These are phyloP conservation scores for Linaria vulgaris DNA, from an alignment of 257 asterid genomes.

Conservation along the genomic window DNA sequence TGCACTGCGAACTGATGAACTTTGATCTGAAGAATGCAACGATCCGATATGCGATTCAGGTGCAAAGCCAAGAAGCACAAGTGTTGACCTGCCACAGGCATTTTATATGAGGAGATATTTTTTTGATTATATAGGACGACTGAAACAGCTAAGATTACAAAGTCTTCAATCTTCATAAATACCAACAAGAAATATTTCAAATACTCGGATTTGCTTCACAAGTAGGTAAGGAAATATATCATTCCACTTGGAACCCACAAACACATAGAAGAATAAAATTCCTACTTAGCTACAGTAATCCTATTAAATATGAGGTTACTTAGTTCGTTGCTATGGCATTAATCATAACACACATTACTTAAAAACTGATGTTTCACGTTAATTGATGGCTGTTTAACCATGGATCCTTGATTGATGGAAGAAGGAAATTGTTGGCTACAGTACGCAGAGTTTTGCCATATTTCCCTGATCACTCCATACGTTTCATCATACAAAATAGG, in stretches of 20 bases:
- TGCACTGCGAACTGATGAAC: slow-evolving; percentile 35
- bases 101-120: not conserved
- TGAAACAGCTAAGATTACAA: too few species aligned
- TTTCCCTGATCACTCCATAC: too few species aligned
- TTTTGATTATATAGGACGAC: too few species aligned
- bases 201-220: not conserved
- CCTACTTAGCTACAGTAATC: not conserved
- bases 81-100: slow-evolving; percentile 52
- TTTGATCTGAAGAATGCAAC: slow-evolving; percentile 37
- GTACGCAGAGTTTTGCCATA: too few species aligned
- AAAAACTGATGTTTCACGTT: too few species aligned
- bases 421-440: too few species aligned
- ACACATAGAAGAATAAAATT: too few species aligned
- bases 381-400: too few species aligned
- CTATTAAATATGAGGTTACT: not conserved
- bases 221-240: not conserved
- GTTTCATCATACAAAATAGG: too few species aligned
- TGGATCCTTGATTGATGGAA: too few species aligned
- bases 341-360: not conserved
- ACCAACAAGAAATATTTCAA: not conserved
- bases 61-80: slow-evolving; percentile 61
- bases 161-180: not conserved
- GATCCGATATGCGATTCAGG: slow-evolving; percentile 43
- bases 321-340: not conserved
- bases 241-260: too few species aligned